Percentiles rank a stretch among this genome's conserved stretches.
Conservation (phyloP, 345 rosid genomes). For the Sisymbrium irio region DNA sequence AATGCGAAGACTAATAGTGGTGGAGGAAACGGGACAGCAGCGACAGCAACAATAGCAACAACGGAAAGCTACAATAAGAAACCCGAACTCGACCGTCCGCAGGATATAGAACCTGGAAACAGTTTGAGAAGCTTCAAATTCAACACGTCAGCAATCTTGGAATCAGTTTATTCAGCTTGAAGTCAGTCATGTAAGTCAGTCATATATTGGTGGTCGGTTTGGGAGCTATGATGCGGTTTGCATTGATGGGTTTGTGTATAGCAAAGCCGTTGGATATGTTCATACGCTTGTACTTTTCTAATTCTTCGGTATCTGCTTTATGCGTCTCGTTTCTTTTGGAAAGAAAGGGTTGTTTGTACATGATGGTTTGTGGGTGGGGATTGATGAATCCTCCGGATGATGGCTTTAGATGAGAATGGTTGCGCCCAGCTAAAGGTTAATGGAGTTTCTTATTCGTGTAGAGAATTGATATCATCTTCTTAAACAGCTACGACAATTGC, state of each 20-base stretch:
- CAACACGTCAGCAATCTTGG: conserved; percentile 56
- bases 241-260: conserved; percentile 31
- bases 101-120: conserved; percentile 53
- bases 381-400: conserved; percentile 19
- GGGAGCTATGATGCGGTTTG: conserved; percentile 16
- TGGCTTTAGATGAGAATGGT: conserved; percentile 22
- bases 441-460: neutral
- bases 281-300: conserved; percentile 4
- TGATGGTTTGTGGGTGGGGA: conserved; percentile 8
- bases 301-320: neutral
- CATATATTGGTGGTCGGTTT: conserved; percentile 5
- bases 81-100: conserved; percentile 43
- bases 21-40: conserved; percentile 47
- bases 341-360: conserved; percentile 26
- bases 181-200: no score
- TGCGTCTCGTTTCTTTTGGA: conserved; percentile 1
- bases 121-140: conserved; percentile 74
- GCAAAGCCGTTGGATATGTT: conserved; percentile 31
- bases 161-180: conserved; percentile 46
- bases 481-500: neutral
- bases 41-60: conserved; percentile 19
- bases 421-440: conserved; percentile 11
- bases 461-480: neutral
- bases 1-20: conserved; percentile 65
- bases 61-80: conserved; percentile 32